phyloP scores from a whole-genome alignment of 2,329 filamentous ascomycete genomes.

The Purpureocillium lavendulum region DNA sequence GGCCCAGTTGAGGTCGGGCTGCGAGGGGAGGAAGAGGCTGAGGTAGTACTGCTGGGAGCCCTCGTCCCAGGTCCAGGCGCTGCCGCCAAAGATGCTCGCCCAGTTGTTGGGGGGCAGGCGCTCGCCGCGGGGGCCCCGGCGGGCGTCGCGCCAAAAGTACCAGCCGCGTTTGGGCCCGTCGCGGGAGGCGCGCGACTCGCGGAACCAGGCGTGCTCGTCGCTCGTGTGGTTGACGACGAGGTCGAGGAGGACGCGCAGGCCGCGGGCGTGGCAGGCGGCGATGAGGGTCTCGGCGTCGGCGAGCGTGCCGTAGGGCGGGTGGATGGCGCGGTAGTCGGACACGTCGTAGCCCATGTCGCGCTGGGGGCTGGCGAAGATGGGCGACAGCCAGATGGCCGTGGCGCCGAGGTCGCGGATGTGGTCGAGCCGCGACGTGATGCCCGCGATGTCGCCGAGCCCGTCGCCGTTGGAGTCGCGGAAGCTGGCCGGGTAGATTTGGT shows the following conservation, averaged over 20 bases:
- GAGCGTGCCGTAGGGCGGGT: slow-evolving; percentile 51
- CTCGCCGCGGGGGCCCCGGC: slow-evolving; percentile 25
- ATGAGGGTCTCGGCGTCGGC: slow-evolving; percentile 45
- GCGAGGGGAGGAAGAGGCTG: slow-evolving; percentile 51
- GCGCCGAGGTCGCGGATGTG: slow-evolving; percentile 42
- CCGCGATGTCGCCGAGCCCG: slow-evolving; percentile 43
- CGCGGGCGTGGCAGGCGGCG: too few relatives aligned
- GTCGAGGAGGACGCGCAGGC: slow-evolving; percentile 6
- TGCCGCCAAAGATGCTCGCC: slow-evolving; percentile 28
- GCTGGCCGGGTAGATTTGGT: slow-evolving; percentile 49
- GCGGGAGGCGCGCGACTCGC: slow-evolving; percentile 41
- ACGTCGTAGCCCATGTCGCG: slow-evolving; percentile 60
- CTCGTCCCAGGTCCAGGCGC: slow-evolving; percentile 27
- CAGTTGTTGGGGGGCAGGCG: slow-evolving; percentile 35
- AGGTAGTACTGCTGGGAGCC: slow-evolving; percentile 36
- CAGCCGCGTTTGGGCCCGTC: slow-evolving; percentile 43
- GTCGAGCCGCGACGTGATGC: slow-evolving; percentile 44
- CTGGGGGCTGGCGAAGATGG: slow-evolving; percentile 32
- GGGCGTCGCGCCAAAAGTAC: slow-evolving; percentile 44
- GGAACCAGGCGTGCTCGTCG: slow-evolving; percentile 34
- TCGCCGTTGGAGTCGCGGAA: slow-evolving; percentile 48
- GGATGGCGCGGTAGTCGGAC: slow-evolving; percentile 40
- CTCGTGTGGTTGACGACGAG: slow-evolving; percentile 22
- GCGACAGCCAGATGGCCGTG: slow-evolving; percentile 38
- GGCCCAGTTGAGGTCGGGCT: slow-evolving; percentile 65